Base-by-base conservation (phyloP, 225 moss, liverwort and hornwort species). In the Sphagnum tenellum region DNA sequence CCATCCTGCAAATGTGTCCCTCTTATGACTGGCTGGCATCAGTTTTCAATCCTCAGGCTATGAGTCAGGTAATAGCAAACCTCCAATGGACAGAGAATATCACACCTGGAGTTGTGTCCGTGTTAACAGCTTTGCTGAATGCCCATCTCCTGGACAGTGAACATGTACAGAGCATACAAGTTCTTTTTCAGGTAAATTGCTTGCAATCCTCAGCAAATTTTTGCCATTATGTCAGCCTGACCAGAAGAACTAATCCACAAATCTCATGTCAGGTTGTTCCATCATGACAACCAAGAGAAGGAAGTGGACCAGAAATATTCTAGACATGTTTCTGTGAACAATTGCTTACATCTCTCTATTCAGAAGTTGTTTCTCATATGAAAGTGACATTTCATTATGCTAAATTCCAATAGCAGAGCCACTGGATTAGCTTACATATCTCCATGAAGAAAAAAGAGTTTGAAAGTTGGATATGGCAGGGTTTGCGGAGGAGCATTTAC, bases 71-170 rank as follows among this genome's bases (percentile, higher is more conserved):
- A 53, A 65, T 88, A 12, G 69, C 70, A 72, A 79, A 59, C 68
- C 71, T 54, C 70, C 80, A 69, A 71, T 69, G 10, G 64, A 73
- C 71, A 71, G 76, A 74, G 47, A 61, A 82, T 46, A 67, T 81
- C 64, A 73, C 69, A 68, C 61, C 73, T 12, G 63, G 62, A 45
- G 71, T 79, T 56, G 74, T 90, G 58, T 71, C 74, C 65, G 70
- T 94, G 53, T 90, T 78, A 74, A 70, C 82, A 68, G 81, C 73
- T 71, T 84, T 94, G 62, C 77, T 85, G 9, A 63, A 76, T 50
- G 57, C 77, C 49, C 67, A 64, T 64, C 84, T 69, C 69, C 79
- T 94, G 60, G 73, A 74, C 49, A 64, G 61, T 48, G 80, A 84
- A 46, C 90, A 80, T 64, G 71, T 82, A 52, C 70, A 75, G 48